Percentiles rank a stretch among this genome's conserved stretches.
These are phyloP conservation scores for Sergeia podlipaevii DNA, from an alignment of 208 protist genomes.

Conservation along the genomic window DNA sequence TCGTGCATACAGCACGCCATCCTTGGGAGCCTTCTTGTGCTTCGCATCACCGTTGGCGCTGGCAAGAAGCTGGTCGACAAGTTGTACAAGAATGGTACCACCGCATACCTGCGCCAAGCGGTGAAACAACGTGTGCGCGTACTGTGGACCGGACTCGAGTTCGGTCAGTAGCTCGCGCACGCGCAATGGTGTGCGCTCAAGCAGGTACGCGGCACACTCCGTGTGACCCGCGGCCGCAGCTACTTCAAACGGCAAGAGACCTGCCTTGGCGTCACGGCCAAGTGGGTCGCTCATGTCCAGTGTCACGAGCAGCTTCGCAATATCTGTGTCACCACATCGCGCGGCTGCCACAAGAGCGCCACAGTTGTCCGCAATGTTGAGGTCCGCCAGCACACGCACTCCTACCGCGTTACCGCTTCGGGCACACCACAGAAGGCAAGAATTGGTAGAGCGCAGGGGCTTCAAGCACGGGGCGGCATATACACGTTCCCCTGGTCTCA, in stretches of 20 bases:
- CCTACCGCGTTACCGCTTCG: conserved; percentile 57
- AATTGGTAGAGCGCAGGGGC: conserved; percentile 5
- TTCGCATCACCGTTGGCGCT: conserved; percentile 1
- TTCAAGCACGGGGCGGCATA: background rate
- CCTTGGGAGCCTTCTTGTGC: conserved; percentile 4
- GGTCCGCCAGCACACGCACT: conserved; percentile 68
- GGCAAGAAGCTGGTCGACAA: conserved; percentile 35
- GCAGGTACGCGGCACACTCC: conserved; percentile 45
- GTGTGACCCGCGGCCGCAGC: conserved; percentile 42
- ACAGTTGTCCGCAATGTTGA: conserved; percentile 72
- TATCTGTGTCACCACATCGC: conserved; percentile 32
- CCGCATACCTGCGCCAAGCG: conserved; percentile 39
- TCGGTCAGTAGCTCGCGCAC: conserved; percentile 8
- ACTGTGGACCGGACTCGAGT: conserved; percentile 1
- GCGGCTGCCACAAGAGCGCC: conserved; percentile 56
- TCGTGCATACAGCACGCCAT: conserved; percentile 22
- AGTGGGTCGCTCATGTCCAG: conserved; percentile 65
- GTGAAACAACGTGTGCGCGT: conserved; percentile 23
- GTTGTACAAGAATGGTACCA: conserved; percentile 33
- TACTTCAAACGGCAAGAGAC: conserved; percentile 65
- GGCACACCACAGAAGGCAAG: conserved; percentile 67
- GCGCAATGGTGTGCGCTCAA: conserved; percentile 33
- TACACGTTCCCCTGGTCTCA: too few relatives aligned
- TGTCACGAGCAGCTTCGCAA: conserved; percentile 59
- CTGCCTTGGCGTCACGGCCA: conserved; percentile 12